Percentiles rank a stretch among this genome's conserved stretches.
phyloP scores from a whole-genome alignment of 192 early-diverging fungal species.

The Chytriomyces confervae region DNA sequence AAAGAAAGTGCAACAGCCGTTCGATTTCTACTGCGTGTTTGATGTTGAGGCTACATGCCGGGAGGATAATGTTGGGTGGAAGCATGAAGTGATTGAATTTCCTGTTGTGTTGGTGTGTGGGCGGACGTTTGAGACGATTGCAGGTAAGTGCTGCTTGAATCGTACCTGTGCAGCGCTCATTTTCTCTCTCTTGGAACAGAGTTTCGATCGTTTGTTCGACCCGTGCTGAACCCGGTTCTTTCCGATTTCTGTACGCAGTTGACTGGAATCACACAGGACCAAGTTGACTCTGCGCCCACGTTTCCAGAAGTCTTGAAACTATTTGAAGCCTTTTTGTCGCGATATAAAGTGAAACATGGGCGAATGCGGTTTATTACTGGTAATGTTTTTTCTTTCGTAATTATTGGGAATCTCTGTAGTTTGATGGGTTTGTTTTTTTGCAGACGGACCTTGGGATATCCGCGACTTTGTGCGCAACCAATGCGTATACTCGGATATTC shows the following conservation, averaged over 20 bases:
- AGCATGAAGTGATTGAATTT: conserved; percentile 84
- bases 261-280: conserved; percentile 80
- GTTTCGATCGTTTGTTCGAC: conserved; percentile 78
- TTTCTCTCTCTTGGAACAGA: conserved; percentile 29
- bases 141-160: not conserved
- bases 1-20: conserved; percentile 40
- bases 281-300: conserved; percentile 38
- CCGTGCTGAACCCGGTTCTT: conserved; percentile 68
- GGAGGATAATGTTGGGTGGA: conserved; percentile 23
- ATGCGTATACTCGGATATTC: conserved; percentile 56
- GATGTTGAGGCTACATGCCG: conserved; percentile 82
- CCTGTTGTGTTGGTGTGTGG: conserved; percentile 72
- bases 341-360: not conserved
- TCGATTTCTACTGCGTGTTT: conserved; percentile 71
- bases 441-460: conserved; percentile 80
- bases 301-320: conserved; percentile 41
- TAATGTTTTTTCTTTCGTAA: not conserved
- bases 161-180: not conserved
- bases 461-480: conserved; percentile 84
- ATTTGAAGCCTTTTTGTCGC: conserved; percentile 42
- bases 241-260: conserved; percentile 74
- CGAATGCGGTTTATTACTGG: conserved; percentile 25
- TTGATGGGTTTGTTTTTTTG: not conserved
- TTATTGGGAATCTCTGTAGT: not conserved
- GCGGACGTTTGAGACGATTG: conserved; percentile 61